These are phyloP conservation scores for Cutaneotrichosporon cavernicola DNA, from an alignment of 1,284 basidiomycete species.

Conservation along the genomic window DNA sequence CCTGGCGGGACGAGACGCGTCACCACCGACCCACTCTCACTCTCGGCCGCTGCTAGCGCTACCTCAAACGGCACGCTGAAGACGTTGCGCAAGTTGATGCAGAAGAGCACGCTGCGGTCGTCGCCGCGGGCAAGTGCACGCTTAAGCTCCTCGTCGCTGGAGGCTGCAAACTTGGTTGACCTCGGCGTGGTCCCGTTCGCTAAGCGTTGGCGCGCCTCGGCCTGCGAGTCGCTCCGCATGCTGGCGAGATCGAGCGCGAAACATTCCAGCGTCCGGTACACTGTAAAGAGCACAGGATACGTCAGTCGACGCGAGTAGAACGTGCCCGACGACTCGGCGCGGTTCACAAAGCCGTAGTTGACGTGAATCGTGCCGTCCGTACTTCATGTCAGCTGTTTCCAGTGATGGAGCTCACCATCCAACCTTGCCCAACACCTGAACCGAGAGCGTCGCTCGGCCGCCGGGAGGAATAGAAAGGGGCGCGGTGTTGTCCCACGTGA, in stretches of 20 bases:
- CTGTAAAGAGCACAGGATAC: constrained; percentile 82
- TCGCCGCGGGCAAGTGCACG: constrained; percentile 56
- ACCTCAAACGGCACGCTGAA: constrained; percentile 87
- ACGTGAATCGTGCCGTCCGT: constrained; percentile 73
- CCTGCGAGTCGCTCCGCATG: constrained; percentile 16
- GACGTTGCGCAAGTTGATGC: constrained; percentile 80
- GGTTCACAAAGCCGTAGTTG: constrained; percentile 73
- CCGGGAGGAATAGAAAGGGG: constrained; percentile 65
- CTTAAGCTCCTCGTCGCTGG: constrained; percentile 38
- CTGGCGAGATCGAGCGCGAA: constrained; percentile 73
- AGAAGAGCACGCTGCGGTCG: constrained; percentile 75
- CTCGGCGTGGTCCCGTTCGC: constrained; percentile 9
- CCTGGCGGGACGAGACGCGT: constrained; percentile 73
- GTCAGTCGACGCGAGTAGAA: constrained; percentile 82
- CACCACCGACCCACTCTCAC: constrained; percentile 49
- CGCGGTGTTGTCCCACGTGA: constrained; percentile 65
- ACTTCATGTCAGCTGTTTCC: constrained; percentile 53
- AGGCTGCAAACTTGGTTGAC: constrained; percentile 20
- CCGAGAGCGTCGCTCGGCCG: constrained; percentile 64
- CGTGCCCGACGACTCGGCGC: constrained; percentile 41
- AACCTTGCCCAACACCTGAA: constrained; percentile 81
- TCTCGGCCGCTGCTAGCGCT: constrained; percentile 60
- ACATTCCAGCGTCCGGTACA: constrained; percentile 88
- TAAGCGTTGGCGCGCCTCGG: constrained; percentile 11
- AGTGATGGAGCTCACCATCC: constrained; percentile 64